These are phyloP conservation scores for Diutina neorugosa DNA, from an alignment of 1,139 yeast genomes.

Conservation along the genomic window DNA sequence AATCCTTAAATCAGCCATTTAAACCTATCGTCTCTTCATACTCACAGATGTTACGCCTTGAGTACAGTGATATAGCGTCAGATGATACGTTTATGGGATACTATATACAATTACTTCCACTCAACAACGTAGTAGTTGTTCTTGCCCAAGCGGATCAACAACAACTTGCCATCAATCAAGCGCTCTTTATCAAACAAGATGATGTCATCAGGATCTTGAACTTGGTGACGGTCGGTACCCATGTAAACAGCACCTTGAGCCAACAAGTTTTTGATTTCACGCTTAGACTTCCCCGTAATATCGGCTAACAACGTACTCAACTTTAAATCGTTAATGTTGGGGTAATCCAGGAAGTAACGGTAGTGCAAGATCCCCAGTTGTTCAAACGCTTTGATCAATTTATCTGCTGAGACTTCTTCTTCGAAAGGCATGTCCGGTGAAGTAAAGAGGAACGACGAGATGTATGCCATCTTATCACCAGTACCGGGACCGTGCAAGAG, in stretches of 20 bases:
- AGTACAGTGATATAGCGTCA: too few relatives aligned
- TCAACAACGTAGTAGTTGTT: slow-evolving; percentile 43
- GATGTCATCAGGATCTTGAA: slow-evolving; percentile 36
- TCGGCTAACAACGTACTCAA: slow-evolving; percentile 28
- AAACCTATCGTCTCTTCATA: too few relatives aligned
- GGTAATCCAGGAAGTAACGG: slow-evolving; percentile 23
- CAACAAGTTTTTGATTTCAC: slow-evolving; percentile 53
- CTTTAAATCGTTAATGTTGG: slow-evolving; percentile 21
- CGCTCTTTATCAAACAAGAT: slow-evolving; percentile 35
- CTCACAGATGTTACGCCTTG: too few relatives aligned
- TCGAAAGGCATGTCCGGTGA: slow-evolving; percentile 38
- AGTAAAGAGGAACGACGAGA: slow-evolving; percentile 58
- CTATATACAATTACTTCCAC: slow-evolving; percentile 1
- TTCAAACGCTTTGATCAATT: slow-evolving; percentile 45
- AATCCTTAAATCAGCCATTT: too few relatives aligned
- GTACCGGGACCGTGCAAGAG: slow-evolving; percentile 74
- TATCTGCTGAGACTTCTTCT: slow-evolving; percentile 36
- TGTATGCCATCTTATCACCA: slow-evolving; percentile 52
- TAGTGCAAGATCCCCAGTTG: slow-evolving; percentile 46
- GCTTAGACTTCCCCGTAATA: slow-evolving; percentile 26
- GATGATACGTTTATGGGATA: not conserved
- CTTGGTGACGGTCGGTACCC: slow-evolving; percentile 51
- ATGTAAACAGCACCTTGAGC: slow-evolving; percentile 64
- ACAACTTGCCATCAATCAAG: slow-evolving; percentile 45
- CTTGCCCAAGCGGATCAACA: slow-evolving; percentile 69